Evolutionary conservation across 495 filamentous ascomycete genomes (phyloP), one percentile per base, ranked within the genome.

Genomic region (Penicillium bialowiezense): DNA sequence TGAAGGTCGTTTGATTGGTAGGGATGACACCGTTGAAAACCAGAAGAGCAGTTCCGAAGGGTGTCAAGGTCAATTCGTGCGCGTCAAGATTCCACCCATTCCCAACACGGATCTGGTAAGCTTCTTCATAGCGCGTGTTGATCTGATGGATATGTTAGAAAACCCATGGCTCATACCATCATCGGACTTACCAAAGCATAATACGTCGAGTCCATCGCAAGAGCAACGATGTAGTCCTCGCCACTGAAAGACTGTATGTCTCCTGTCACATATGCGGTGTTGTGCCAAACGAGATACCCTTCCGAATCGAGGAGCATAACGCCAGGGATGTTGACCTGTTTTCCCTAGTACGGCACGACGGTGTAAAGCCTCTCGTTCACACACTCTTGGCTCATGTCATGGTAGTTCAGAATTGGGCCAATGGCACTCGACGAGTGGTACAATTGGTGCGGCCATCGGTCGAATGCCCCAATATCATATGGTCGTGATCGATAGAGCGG

Each of bases 401-500:
- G 41, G n/a, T 31, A 1, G 3, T 43, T 43, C 10, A 43, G 10
- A 7, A 33, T 44, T 12, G 41, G 41, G 1, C 29, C 41, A 14
- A 33, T 23, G 3, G 24, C 17, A 13, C 5, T n/a, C 2, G 26
- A 23, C 4, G 41, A 44, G 29, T 44, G 41, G 7, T 44, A 44
- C 3, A 33, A 3, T 6, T 44, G 41, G 7, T 44, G 41, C n/a
- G 28, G 28, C 41, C 28, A 44, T 43, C 41, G 26, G 9, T 20
- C 41, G 7, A 43, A 43, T 2, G 41, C 41, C 7, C 41, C 41
- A 12, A 43, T 3, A 12, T 43, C 41, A 43, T 31, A 43, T 32
- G 14, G 41, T 29, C 15, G 41, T 26, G 41, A 32, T 31, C 15
- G 41, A 31, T 43, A 43, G 2, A 43, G 26, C 0, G 26, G 41